A percentile compares a stretch with the other conserved stretches of the same genome.
These are phyloP conservation scores for Fusarium camptoceras DNA, from an alignment of 2,329 filamentous ascomycete genomes.

Conservation along the genomic window DNA sequence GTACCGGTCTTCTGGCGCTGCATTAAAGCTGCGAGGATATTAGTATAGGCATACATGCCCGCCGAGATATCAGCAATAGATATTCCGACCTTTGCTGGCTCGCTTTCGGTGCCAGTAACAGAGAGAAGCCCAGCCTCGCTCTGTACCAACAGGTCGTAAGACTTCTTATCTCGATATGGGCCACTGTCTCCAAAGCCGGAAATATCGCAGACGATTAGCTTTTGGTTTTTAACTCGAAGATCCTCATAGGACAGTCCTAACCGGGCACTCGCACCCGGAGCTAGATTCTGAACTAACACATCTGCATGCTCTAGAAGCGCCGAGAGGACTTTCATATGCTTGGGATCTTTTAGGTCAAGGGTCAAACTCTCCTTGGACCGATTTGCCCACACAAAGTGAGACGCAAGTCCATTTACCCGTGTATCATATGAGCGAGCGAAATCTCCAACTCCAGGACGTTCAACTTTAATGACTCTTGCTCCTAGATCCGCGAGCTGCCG, in stretches of 20 bases:
- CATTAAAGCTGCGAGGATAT: conserved; percentile 62
- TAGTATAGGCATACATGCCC: conserved; percentile 64
- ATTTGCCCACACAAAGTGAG: conserved; percentile 68
- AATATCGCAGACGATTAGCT: conserved; percentile 65
- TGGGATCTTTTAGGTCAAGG: conserved; percentile 59
- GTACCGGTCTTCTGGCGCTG: conserved; percentile 61
- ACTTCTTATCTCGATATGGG: conserved; percentile 65
- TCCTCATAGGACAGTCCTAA: conserved; percentile 61
- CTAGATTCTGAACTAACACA: conserved; percentile 66
- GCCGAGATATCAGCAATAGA: conserved; percentile 67
- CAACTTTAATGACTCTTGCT: conserved; percentile 66
- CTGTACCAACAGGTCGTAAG: conserved; percentile 66
- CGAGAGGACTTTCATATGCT: conserved; percentile 58
- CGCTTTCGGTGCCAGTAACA: conserved; percentile 59
- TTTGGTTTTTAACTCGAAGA: conserved; percentile 55
- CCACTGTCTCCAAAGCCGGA: conserved; percentile 64
- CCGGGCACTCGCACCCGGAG: conserved; percentile 61
- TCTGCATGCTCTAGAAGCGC: conserved; percentile 59
- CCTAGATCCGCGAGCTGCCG: conserved; percentile 65
- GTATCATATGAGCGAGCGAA: conserved; percentile 65
- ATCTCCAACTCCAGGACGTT: conserved; percentile 63
- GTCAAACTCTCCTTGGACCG: conserved; percentile 66
- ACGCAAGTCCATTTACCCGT: conserved; percentile 61
- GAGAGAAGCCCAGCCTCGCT: conserved; percentile 65
- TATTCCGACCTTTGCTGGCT: conserved; percentile 63